A percentile compares a stretch with the other conserved stretches of the same genome.
phyloP scores from a whole-genome alignment of 257 asterid genomes.

The Cruciata laevipes region DNA sequence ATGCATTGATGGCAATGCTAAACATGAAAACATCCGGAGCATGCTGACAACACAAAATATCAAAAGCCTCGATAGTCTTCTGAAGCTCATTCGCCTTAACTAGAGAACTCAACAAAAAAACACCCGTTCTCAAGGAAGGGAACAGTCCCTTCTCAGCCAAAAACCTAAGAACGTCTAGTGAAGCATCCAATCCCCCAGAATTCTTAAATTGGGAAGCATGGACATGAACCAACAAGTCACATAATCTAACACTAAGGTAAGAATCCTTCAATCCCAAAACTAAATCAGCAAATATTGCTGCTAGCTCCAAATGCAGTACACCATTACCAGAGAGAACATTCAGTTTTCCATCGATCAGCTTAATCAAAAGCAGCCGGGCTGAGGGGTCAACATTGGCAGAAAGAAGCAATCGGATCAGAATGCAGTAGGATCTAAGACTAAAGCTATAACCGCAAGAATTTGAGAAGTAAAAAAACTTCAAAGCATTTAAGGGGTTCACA shows the following conservation, averaged over 20 bases:
- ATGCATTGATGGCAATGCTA: conserved; percentile 61
- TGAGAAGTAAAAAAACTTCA: conserved; percentile 57
- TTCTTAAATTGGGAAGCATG: conserved; percentile 47
- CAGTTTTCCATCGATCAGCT: conserved; percentile 58
- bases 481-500: conserved; percentile 54
- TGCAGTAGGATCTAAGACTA: conserved; percentile 54
- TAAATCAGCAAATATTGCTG: conserved; percentile 36
- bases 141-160: conserved; percentile 49
- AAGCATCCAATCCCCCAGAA: conserved; percentile 44
- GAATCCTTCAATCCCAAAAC: conserved; percentile 21
- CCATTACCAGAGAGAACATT: conserved; percentile 28
- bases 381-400: conserved; percentile 47
- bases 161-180: conserved; percentile 43
- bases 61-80: conserved; percentile 58
- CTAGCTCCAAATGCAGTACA: conserved; percentile 46
- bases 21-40: conserved; percentile 67
- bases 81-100: conserved; percentile 53
- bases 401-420: conserved; percentile 53
- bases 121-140: conserved; percentile 70
- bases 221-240: conserved; percentile 70
- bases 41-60: conserved; percentile 28
- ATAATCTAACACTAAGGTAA: conserved; percentile 33
- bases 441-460: conserved; percentile 45
- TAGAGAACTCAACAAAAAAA: conserved; percentile 61
- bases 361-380: conserved; percentile 66